Conservation (phyloP, 306 rosid genomes). For the Corylus avellana region DNA sequence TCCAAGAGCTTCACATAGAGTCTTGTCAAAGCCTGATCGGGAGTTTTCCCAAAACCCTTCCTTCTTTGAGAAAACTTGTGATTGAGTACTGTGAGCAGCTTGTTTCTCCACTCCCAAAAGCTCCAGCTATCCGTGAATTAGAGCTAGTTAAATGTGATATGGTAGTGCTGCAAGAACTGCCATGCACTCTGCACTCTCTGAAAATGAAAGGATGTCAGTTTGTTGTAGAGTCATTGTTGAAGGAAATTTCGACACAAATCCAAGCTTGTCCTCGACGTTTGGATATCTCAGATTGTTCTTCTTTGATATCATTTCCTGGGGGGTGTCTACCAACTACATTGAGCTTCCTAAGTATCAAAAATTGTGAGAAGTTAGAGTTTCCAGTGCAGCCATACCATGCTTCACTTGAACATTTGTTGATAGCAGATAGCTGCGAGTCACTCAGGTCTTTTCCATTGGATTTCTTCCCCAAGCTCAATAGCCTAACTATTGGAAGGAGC, state of each 20-base stretch:
- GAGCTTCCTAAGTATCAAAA: background rate
- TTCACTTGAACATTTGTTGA: constrained; percentile 19
- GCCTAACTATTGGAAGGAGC: background rate
- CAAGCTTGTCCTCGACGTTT: constrained; percentile 2
- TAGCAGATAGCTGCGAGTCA: constrained; percentile 19
- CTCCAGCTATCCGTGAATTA: constrained; percentile 13
- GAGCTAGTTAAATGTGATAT: background rate
- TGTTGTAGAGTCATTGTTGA: background rate
- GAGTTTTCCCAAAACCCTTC: constrained; percentile 12
- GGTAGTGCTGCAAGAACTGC: background rate
- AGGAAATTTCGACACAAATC: background rate
- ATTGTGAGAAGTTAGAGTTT: constrained; percentile 17
- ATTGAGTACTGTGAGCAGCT: constrained; percentile 18
- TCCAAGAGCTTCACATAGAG: constrained; percentile 5
- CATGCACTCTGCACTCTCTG: background rate
- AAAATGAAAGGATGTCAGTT: background rate
- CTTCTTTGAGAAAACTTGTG: constrained; percentile 16
- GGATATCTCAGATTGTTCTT: constrained; percentile 2
- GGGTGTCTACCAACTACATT: background rate
- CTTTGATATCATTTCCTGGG: constrained; percentile 3
- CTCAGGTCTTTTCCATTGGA: constrained; percentile 27
- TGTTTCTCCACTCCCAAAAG: constrained; percentile 25
- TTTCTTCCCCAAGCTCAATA: constrained; percentile 28
- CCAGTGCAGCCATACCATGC: background rate
- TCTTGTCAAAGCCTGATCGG: background rate